phyloP scores from a whole-genome alignment of 495 filamentous ascomycete genomes.

The Lasiosphaeria ovina region DNA sequence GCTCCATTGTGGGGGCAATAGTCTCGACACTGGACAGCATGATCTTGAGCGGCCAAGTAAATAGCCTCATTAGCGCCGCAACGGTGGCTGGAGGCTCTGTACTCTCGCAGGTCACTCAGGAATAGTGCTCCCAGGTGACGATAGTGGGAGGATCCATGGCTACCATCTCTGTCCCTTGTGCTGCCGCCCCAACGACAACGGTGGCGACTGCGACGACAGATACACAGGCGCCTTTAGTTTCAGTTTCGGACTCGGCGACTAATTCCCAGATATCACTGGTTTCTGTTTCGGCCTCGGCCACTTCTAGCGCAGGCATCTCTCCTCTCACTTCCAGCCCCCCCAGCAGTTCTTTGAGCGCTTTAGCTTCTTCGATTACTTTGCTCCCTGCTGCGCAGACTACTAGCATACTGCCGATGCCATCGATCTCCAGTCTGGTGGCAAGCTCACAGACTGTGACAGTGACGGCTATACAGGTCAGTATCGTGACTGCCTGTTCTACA shows the following conservation, averaged over 20 bases:
- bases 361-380: not conserved
- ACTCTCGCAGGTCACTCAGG: slow-evolving; percentile 2
- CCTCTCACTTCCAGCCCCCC: not conserved
- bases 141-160: slow-evolving; percentile 14
- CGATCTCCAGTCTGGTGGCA: not conserved
- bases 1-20: slow-evolving; percentile 16
- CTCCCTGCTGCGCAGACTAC: not conserved
- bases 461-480: slow-evolving; percentile 12
- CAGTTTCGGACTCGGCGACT: no score
- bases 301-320: not conserved
- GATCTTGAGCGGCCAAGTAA: slow-evolving; percentile 9
- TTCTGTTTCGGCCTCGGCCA: no score
- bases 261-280: no score
- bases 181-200: slow-evolving; percentile 1
- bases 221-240: not conserved
- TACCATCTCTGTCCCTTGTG: slow-evolving; percentile 13
- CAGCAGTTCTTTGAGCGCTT: not conserved
- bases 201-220: not conserved
- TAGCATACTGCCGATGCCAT: not conserved
- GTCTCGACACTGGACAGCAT: slow-evolving; percentile 15
- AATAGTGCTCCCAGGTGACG: slow-evolving; percentile 15
- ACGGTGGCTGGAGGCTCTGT: slow-evolving; percentile 10
- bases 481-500: slow-evolving; percentile 12
- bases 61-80: slow-evolving; percentile 11
- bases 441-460: slow-evolving; percentile 6